phyloP scores from a whole-genome alignment of 1,139 yeast species.

The Protomyces pachydermus region DNA sequence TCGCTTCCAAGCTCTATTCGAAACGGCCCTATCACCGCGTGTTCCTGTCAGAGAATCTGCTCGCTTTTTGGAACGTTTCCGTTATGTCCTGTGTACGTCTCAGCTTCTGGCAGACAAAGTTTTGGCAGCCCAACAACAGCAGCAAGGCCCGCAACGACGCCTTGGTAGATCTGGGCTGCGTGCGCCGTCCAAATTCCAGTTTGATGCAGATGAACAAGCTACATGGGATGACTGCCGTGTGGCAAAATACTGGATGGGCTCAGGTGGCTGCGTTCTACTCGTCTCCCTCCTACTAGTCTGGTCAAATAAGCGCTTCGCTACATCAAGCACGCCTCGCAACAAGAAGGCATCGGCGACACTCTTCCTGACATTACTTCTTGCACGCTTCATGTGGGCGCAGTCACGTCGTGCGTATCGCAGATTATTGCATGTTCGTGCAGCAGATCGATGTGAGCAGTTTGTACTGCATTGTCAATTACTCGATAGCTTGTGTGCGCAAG shows the following conservation, averaged over 20 bases:
- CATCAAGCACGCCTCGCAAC: constrained; percentile 7
- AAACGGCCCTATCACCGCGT: constrained; percentile 32
- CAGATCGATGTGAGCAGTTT: constrained; percentile 37
- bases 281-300: constrained; percentile 39
- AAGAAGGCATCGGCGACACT: constrained; percentile 33
- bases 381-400: constrained; percentile 33
- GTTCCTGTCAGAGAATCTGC: constrained; percentile 38
- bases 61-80: constrained; percentile 46
- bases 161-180: neutral
- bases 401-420: constrained; percentile 32
- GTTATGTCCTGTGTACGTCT: constrained; percentile 45
- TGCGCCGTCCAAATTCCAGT: neutral
- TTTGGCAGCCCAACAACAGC: constrained; percentile 22
- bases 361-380: constrained; percentile 31
- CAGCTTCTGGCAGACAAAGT: constrained; percentile 42
- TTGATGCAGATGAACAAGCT: constrained; percentile 10
- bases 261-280: constrained; percentile 41
- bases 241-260: constrained; percentile 37
- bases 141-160: neutral
- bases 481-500: constrained; percentile 35
- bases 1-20: constrained; percentile 13
- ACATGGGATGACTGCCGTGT: constrained; percentile 17
- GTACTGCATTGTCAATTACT: constrained; percentile 37
- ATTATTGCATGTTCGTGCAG: constrained; percentile 38
- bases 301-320: constrained; percentile 29